Conservation (phyloP, 371 early-diverging fungal species). For the Mortierella sp. region DNA sequence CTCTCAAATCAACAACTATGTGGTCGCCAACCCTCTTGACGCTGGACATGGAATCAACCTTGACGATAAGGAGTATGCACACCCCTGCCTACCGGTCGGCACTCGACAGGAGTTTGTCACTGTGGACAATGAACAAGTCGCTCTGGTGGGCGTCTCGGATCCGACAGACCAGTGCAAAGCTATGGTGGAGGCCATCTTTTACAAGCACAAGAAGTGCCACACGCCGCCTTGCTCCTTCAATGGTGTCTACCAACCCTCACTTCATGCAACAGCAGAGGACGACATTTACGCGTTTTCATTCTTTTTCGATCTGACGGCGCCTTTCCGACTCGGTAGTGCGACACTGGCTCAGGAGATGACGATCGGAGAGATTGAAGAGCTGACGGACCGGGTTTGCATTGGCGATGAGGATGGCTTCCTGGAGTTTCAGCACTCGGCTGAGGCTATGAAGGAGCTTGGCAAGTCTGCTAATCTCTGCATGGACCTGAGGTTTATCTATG, state of each 20-base stretch:
- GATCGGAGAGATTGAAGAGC: slow-evolving; percentile 71
- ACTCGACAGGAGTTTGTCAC: slow-evolving; percentile 20
- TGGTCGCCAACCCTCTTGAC: slow-evolving; percentile 52
- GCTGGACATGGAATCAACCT: slow-evolving; percentile 24
- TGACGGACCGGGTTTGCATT: slow-evolving; percentile 75
- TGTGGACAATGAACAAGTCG: slow-evolving; percentile 35
- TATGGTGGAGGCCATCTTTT: slow-evolving; percentile 69
- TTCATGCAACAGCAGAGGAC: slow-evolving; percentile 73
- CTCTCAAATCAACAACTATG: slow-evolving; percentile 72
- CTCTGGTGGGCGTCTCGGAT: slow-evolving; percentile 70
- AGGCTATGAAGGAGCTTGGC: slow-evolving; percentile 61
- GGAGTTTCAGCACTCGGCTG: slow-evolving; percentile 50
- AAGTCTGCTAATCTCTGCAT: slow-evolving; percentile 84
- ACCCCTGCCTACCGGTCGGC: slow-evolving; percentile 71
- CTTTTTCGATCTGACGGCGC: slow-evolving; percentile 91
- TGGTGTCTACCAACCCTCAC: slow-evolving; percentile 91
- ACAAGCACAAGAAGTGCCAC: slow-evolving; percentile 69
- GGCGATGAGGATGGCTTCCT: slow-evolving; percentile 62
- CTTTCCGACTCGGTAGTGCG: slow-evolving; percentile 75
- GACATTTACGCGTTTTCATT: slow-evolving; percentile 95
- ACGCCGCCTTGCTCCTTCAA: slow-evolving; percentile 88
- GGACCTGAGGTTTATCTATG: slow-evolving; percentile 89
- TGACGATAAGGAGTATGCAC: slow-evolving; percentile 37
- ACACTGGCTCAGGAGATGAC: slow-evolving; percentile 65
- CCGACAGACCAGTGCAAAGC: slow-evolving; percentile 68